phyloP scores from a whole-genome alignment of 805 yeast species.

The Metschnikowia cubensis region DNA sequence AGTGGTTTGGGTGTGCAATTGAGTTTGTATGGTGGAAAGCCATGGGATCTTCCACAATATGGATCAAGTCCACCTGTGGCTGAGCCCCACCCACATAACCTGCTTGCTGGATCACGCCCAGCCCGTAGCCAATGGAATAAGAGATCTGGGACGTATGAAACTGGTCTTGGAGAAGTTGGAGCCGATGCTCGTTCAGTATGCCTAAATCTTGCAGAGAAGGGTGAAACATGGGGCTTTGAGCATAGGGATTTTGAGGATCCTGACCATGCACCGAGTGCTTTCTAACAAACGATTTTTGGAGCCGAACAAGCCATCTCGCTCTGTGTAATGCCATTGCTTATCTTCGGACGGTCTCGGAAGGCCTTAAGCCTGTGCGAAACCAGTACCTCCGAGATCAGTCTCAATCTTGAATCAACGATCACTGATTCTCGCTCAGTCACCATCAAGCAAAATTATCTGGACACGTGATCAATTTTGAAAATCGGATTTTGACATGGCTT shows the following conservation, averaged over 20 bases:
- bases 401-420: not conserved
- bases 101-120: constrained; percentile 80
- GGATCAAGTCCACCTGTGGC: constrained; percentile 82
- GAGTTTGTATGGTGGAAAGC: constrained; percentile 78
- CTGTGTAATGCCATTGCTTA: not conserved
- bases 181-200: constrained; percentile 4
- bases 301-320: not conserved
- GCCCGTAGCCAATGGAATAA: constrained; percentile 90
- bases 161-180: constrained; percentile 7
- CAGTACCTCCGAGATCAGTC: not conserved
- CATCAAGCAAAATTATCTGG: too few relatives aligned
- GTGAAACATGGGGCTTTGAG: too few relatives aligned
- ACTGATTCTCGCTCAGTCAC: too few relatives aligned
- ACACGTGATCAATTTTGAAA: too few relatives aligned
- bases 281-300: not conserved
- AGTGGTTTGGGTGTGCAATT: constrained; percentile 65
- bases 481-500: too few relatives aligned
- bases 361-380: constrained; percentile 1
- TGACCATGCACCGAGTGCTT: not conserved
- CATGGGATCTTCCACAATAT: constrained; percentile 69
- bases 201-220: constrained; percentile 3
- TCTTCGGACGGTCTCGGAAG: not conserved
- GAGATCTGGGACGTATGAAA: constrained; percentile 55
- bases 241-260: not conserved
- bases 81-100: constrained; percentile 34